A percentile compares a stretch with the other conserved stretches of the same genome.
Evolutionary conservation across 202 grass and related monocot genomes (phyloP).

Genomic region (Hordeum pubiflorum): DNA sequence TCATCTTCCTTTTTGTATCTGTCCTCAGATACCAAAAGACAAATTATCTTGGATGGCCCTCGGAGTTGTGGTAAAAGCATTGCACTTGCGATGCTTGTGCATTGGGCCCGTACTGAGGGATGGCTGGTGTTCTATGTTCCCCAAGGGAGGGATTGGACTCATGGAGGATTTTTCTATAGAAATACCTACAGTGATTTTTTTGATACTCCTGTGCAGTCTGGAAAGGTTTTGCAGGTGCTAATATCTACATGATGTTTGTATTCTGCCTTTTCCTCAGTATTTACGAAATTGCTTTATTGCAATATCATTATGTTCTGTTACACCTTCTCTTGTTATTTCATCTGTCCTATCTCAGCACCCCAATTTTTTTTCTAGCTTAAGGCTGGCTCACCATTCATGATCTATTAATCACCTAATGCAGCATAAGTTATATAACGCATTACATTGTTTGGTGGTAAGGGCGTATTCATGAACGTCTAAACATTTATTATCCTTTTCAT

Average conservation of each 20-base stretch:
- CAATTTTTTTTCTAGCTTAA: background rate
- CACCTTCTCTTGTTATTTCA: background rate
- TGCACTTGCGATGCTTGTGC: slow-evolving; percentile 93
- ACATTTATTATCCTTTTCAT: background rate
- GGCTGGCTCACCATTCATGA: background rate
- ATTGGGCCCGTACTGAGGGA: slow-evolving; percentile 91
- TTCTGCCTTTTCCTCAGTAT: slow-evolving; percentile 23
- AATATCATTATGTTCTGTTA: background rate
- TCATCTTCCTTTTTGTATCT: background rate
- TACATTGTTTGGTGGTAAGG: background rate
- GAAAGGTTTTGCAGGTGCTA: slow-evolving; percentile 64
- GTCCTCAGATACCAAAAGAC: slow-evolving; percentile 57
- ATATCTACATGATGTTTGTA: slow-evolving; percentile 5
- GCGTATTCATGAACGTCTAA: background rate
- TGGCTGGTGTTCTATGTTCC: slow-evolving; percentile 99
- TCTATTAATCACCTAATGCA: background rate
- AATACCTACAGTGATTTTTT: slow-evolving; percentile 60
- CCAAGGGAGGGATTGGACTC: slow-evolving; percentile 81
- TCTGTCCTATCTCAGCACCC: background rate
- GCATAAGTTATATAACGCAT: background rate
- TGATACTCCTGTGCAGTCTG: slow-evolving; percentile 73
- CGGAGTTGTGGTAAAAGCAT: slow-evolving; percentile 86
- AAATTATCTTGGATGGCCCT: slow-evolving; percentile 91
- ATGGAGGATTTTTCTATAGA: slow-evolving; percentile 95
- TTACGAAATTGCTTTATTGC: slow-evolving; percentile 2